A percentile compares a stretch with the other conserved stretches of the same genome.
Conservation (phyloP, 768 basidiomycete species). For the Russula vinacea region DNA sequence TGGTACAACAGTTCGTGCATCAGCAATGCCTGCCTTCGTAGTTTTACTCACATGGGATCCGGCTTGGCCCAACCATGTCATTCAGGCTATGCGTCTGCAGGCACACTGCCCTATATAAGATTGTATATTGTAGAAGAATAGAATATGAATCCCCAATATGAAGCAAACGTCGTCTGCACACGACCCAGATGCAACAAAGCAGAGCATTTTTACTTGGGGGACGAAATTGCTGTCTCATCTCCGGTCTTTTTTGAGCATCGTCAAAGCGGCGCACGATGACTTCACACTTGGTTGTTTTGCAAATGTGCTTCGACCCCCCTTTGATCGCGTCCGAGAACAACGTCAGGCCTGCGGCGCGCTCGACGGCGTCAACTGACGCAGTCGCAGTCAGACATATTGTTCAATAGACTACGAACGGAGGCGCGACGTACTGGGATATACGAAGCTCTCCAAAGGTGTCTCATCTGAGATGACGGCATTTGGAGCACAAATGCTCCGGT, state of each 20-base stretch:
- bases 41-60: conserved; percentile 8
- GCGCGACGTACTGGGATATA: conserved; percentile 62
- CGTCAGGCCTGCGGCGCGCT: conserved; percentile 81
- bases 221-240: conserved; percentile 51
- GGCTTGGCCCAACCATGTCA: not conserved
- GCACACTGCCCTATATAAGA: too few species aligned
- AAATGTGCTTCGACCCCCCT: conserved; percentile 73
- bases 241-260: conserved; percentile 72
- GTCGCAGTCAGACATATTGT: conserved; percentile 7
- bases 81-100: conserved; percentile 47
- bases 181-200: not conserved
- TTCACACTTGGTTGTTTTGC: conserved; percentile 84
- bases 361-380: conserved; percentile 80
- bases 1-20: conserved; percentile 63
- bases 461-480: conserved; percentile 91
- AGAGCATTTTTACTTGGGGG: conserved; percentile 35
- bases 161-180: not conserved
- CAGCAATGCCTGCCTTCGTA: conserved; percentile 54
- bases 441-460: conserved; percentile 73
- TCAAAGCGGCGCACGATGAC: conserved; percentile 88
- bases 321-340: conserved; percentile 86
- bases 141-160: conserved; percentile 8
- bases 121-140: too few species aligned
- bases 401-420: not conserved
- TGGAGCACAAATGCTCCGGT: conserved; percentile 95